These are phyloP conservation scores for Petunia hybrid DNA, from an alignment of 305 asterid genomes.

Conservation along the genomic window DNA sequence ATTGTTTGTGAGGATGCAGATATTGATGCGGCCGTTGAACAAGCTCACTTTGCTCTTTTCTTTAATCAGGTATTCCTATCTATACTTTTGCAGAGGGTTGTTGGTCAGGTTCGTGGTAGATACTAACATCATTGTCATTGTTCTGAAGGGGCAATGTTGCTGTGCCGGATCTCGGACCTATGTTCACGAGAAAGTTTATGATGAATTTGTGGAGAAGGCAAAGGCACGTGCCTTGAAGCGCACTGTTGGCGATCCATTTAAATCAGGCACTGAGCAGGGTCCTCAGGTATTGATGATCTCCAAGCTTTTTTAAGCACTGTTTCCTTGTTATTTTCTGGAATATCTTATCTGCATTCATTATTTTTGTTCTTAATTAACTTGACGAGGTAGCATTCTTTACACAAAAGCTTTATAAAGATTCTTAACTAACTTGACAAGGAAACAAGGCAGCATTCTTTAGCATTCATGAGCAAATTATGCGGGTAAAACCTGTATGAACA, in stretches of 20 bases:
- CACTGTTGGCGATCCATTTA: constrained; percentile 95
- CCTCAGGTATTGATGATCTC: constrained; percentile 71
- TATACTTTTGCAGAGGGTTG: background rate
- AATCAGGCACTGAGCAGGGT: constrained; percentile 85
- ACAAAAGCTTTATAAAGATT: no score
- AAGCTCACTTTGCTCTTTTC: constrained; percentile 87
- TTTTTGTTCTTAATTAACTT: background rate
- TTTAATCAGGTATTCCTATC: constrained; percentile 78
- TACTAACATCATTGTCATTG: constrained; percentile 2
- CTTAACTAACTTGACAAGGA: no score
- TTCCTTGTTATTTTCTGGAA: background rate
- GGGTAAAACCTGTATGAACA: background rate
- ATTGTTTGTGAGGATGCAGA: constrained; percentile 97
- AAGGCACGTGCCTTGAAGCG: constrained; percentile 78
- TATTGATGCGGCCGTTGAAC: constrained; percentile 84
- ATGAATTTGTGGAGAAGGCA: constrained; percentile 89
- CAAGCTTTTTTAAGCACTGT: background rate
- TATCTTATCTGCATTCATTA: background rate
- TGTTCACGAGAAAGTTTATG: constrained; percentile 87
- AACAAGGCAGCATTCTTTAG: no score
- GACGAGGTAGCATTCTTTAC: no score
- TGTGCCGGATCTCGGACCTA: constrained; percentile 97
- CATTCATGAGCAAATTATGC: background rate
- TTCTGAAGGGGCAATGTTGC: constrained; percentile 93
- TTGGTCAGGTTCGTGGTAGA: background rate